phyloP scores from a whole-genome alignment of 495 filamentous ascomycete species.

The Thozetella sp. region DNA sequence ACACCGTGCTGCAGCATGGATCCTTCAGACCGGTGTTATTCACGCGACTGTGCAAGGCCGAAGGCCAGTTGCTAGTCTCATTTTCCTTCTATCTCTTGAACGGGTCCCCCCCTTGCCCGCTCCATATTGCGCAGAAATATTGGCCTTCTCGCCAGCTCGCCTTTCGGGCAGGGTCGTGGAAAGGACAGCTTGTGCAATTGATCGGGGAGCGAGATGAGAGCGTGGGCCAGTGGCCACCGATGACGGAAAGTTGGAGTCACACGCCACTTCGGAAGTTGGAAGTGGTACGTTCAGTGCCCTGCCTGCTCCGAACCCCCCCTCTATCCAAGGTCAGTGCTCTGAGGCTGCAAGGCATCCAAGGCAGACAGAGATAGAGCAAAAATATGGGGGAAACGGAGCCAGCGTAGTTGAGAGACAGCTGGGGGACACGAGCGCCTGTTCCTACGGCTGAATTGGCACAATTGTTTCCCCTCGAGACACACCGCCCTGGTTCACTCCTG shows the following conservation, averaged over 20 bases:
- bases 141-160: no score
- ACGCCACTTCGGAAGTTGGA: not conserved
- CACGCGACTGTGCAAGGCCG: no score
- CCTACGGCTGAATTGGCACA: no score
- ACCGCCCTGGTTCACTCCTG: not conserved
- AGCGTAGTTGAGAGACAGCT: not conserved
- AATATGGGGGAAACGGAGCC: not conserved
- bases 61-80: no score
- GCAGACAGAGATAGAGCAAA: not conserved
- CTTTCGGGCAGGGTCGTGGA: not conserved
- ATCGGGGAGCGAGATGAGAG: not conserved
- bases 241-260: not conserved
- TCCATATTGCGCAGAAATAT: no score
- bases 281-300: not conserved
- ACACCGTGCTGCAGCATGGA: not conserved
- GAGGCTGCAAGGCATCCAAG: not conserved
- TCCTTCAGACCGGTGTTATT: no score
- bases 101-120: no score
- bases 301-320: no score
- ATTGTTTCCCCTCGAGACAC: slow-evolving; percentile 1
- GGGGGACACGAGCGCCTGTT: no score
- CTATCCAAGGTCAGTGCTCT: no score
- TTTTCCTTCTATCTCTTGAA: no score
- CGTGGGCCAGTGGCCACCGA: not conserved
- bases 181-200: slow-evolving; percentile 1